Evolutionary conservation across 2,329 filamentous ascomycete species (phyloP).

Genomic region (Diaporthe ampelina): DNA sequence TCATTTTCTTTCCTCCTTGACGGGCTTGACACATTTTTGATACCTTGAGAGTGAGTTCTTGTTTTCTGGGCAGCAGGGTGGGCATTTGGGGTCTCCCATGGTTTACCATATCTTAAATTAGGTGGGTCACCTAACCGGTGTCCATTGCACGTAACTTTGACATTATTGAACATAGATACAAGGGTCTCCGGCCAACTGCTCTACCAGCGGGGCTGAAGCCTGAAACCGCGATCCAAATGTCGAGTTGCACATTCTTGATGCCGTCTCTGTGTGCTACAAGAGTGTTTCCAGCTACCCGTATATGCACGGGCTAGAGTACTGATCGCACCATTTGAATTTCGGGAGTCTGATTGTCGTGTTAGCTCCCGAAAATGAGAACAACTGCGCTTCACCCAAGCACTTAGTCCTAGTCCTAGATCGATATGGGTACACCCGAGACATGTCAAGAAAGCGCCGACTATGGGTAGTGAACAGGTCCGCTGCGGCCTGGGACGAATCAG

Average conservation of each 20-base stretch:
- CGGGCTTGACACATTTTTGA: conserved; percentile 27
- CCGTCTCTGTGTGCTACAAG: not conserved
- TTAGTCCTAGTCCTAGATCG: not conserved
- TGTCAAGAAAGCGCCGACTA: not conserved
- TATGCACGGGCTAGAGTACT: not conserved
- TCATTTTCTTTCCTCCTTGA: conserved; percentile 12
- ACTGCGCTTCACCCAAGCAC: no score
- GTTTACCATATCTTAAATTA: not conserved
- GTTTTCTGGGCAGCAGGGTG: conserved; percentile 10
- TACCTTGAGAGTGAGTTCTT: conserved; percentile 36
- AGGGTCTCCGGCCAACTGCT: not conserved
- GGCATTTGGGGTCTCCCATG: conserved; percentile 1
- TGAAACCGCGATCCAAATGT: not conserved
- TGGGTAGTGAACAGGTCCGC: not conserved
- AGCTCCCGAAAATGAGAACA: not conserved
- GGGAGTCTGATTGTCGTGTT: not conserved
- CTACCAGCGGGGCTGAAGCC: not conserved
- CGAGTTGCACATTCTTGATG: not conserved
- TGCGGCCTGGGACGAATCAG: not conserved
- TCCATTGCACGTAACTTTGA: conserved; percentile 18
- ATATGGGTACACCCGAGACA: not conserved
- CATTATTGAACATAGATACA: not conserved
- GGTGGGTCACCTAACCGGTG: not conserved
- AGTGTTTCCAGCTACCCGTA: not conserved
- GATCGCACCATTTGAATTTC: not conserved